A percentile compares a stretch with the other conserved stretches of the same genome.
These are phyloP conservation scores for Diddensiella transvaalensis DNA, from an alignment of 805 yeast genomes.

Conservation along the genomic window DNA sequence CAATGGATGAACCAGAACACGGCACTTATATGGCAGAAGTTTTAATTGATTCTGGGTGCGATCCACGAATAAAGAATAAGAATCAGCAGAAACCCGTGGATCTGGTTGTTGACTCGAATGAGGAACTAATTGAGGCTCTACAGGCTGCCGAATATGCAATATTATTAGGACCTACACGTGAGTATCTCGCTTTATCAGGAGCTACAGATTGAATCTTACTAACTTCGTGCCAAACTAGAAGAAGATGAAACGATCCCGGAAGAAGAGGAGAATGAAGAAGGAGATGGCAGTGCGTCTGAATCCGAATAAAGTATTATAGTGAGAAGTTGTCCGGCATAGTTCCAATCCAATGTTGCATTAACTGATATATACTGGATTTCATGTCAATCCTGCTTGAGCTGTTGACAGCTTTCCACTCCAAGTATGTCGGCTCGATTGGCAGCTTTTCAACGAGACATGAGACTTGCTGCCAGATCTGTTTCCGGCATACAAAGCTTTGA, in stretches of 20 bases:
- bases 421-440: slow-evolving; percentile 12
- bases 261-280: slow-evolving; percentile 25
- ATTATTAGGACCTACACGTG: slow-evolving; percentile 23
- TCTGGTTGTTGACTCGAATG: slow-evolving; percentile 53
- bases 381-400: slow-evolving; percentile 4
- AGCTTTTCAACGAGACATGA: slow-evolving; percentile 5
- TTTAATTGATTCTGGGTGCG: slow-evolving; percentile 87
- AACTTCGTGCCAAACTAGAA: not conserved
- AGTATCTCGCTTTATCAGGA: not conserved
- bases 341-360: slow-evolving; percentile 20
- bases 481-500: slow-evolving; percentile 22
- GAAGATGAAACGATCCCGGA: slow-evolving; percentile 11
- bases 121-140: slow-evolving; percentile 56
- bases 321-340: slow-evolving; percentile 19
- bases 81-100: slow-evolving; percentile 73
- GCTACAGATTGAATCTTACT: too few relatives aligned
- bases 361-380: slow-evolving; percentile 14
- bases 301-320: not conserved
- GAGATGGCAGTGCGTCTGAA: slow-evolving; percentile 17
- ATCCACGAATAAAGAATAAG: slow-evolving; percentile 56
- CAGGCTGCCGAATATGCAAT: slow-evolving; percentile 80
- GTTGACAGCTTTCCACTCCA: slow-evolving; percentile 9
- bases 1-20: slow-evolving; percentile 77
- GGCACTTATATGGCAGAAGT: slow-evolving; percentile 75
- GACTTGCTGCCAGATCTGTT: slow-evolving; percentile 4